These are phyloP conservation scores for Sanghuangporus weigelae DNA, from an alignment of 1,284 basidiomycete species.

Conservation along the genomic window DNA sequence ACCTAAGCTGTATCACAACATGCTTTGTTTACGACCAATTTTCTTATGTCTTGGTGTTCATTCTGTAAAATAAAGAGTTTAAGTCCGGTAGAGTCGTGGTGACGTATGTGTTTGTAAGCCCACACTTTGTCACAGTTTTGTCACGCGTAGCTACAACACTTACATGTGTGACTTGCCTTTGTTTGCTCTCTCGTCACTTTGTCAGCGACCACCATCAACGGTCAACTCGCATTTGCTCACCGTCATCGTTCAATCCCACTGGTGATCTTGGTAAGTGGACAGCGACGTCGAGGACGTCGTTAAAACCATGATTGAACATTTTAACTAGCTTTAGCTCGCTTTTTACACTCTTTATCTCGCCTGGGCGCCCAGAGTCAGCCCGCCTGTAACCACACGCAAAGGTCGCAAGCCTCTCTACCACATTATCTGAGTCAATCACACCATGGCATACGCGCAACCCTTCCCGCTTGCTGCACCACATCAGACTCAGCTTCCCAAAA, in stretches of 20 bases:
- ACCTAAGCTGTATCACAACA: neutral
- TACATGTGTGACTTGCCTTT: neutral
- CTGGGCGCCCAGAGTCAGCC: conserved; percentile 6
- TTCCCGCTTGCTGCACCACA: conserved; percentile 60
- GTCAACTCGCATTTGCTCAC: neutral
- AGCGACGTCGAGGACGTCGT: conserved; percentile 8
- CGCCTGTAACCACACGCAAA: neutral
- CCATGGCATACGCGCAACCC: conserved; percentile 56
- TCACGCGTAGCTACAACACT: neutral
- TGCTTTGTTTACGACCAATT: neutral
- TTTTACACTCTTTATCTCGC: conserved; percentile 3
- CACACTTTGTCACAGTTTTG: no score
- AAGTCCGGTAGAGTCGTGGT: neutral
- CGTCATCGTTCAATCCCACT: neutral
- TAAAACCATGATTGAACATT: conserved; percentile 3
- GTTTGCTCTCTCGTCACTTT: neutral
- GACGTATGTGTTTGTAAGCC: no score
- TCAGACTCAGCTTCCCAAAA: conserved; percentile 35
- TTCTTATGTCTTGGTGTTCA: neutral
- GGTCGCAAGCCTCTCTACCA: neutral
- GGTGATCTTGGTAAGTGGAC: neutral
- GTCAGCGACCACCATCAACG: conserved; percentile 4
- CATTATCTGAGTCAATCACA: conserved; percentile 3
- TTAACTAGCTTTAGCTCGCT: neutral
- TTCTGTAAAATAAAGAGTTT: neutral